phyloP scores from a whole-genome alignment of 441 rosid genomes.

The Eruca vesicaria region DNA sequence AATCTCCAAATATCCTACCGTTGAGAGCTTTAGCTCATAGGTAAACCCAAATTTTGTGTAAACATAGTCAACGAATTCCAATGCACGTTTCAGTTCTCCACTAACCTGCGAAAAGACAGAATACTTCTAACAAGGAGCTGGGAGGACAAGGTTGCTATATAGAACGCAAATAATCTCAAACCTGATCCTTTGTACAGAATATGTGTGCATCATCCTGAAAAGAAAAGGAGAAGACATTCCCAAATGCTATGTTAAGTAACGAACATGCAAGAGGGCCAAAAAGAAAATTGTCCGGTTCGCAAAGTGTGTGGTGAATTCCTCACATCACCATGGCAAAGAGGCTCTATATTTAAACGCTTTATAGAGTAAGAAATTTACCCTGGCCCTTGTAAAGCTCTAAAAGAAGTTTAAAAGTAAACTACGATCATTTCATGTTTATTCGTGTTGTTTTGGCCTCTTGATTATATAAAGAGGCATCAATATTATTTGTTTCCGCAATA shows the following conservation, averaged over 20 bases:
- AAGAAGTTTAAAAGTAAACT: neutral
- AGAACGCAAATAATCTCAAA: conserved; percentile 33
- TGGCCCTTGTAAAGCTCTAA: neutral
- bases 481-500: neutral
- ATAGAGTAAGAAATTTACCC: neutral
- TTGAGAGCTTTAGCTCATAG: conserved; percentile 90
- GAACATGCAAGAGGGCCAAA: neutral
- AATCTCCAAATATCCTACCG: conserved; percentile 48
- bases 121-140: conserved; percentile 18
- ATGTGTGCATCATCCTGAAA: conserved; percentile 98
- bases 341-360: neutral
- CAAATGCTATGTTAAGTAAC: conserved; percentile 3
- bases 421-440: neutral
- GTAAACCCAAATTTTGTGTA: conserved; percentile 83
- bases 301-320: neutral
- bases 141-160: neutral
- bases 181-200: conserved; percentile 91
- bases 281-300: neutral
- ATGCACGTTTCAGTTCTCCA: conserved; percentile 78
- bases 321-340: neutral
- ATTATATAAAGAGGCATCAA: neutral
- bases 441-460: neutral
- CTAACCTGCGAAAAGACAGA: conserved; percentile 57
- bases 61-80: conserved; percentile 76
- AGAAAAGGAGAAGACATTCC: neutral